phyloP scores from a whole-genome alignment of 495 filamentous ascomycete species.

The Parmelia sp. region DNA sequence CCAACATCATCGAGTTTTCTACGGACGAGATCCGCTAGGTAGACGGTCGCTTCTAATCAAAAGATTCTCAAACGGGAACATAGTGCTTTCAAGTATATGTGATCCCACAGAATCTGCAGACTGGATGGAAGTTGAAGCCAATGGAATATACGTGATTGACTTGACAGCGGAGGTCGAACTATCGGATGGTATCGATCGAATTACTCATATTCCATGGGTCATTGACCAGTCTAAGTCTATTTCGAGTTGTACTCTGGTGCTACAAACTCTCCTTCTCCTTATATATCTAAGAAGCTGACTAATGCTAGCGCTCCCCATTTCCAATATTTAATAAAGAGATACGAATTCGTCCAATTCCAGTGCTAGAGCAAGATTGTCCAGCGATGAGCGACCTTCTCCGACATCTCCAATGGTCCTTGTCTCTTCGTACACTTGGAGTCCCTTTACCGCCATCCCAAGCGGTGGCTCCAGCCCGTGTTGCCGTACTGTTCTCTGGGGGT shows the following conservation, averaged over 20 bases:
- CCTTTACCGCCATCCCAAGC: slow-evolving; percentile 41
- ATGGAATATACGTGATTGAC: slow-evolving; percentile 66
- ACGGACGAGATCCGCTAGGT: slow-evolving; percentile 79
- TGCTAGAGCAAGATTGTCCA: slow-evolving; percentile 43
- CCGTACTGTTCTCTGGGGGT: slow-evolving; percentile 89
- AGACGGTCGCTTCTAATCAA: slow-evolving; percentile 69
- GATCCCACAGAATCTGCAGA: slow-evolving; percentile 42
- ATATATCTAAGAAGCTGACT: slow-evolving; percentile 24
- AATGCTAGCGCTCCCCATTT: slow-evolving; percentile 51
- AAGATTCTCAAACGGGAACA: slow-evolving; percentile 36
- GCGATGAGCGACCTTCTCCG: slow-evolving; percentile 52
- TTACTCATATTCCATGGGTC: slow-evolving; percentile 9
- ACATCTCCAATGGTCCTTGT: slow-evolving; percentile 58
- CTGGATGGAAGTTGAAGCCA: slow-evolving; percentile 78
- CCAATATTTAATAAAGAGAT: slow-evolving; percentile 54
- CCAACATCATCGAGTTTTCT: slow-evolving; percentile 55
- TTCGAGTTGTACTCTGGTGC: slow-evolving; percentile 3
- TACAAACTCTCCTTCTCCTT: slow-evolving; percentile 8
- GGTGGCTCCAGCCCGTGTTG: slow-evolving; percentile 37
- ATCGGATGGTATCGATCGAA: neutral
- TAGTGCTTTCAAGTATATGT: slow-evolving; percentile 72
- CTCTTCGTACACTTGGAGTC: slow-evolving; percentile 60
- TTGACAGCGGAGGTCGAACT: slow-evolving; percentile 31
- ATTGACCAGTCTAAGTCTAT: neutral
- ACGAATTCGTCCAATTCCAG: slow-evolving; percentile 33